Base-by-base conservation (phyloP, 176 grass and related monocot genomes). In the Musa beccarii region DNA sequence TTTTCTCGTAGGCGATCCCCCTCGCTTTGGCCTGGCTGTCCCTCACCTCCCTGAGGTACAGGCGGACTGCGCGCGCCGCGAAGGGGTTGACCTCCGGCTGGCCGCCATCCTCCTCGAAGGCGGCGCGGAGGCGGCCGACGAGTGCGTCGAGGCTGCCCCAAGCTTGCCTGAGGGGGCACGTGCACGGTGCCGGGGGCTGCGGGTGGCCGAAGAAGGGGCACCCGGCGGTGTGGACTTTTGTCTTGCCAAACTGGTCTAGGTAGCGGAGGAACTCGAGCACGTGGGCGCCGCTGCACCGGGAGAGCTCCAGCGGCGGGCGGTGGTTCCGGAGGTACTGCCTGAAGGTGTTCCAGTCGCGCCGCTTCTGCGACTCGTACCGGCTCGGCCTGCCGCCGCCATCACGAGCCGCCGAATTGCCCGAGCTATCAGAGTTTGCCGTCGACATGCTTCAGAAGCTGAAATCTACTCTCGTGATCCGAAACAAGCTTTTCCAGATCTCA, bases 161-260 rank as follows among this genome's bases (percentile, higher is more conserved):
- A 10, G 68, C 68, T 17, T 70, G 68, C 43, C 68, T 17, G 68
- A 70, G 68, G 8, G 68, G 68, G 68, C 68, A 70, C 23, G 68
- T 34, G 43, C 68, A 70, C 34, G 68, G 68, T 10, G 43, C 68
- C 1, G 68, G 68, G 9, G 68, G 68, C 49, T 74, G 76, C 0
- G 90, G 90, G 63, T 86, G 84, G 79, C 90, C 86, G 79, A 89
- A 92, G 81, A 92, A 92, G 52, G 86, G 86, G 84, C 90, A 92
- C 0, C 84, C 81, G 0, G 2, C 11, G 2, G 81, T 79, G 84
- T 92, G 90, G 0, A 92, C 84, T 84, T 89, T 89, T 25, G 90
- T 92, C 84, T 92, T 92, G 63, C 90, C 90, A 76, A 92, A 92
- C 81, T 92, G 90, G 84, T 92, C 86, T 0, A 92, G 86, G 84